Conservation (phyloP, 2,329 filamentous ascomycete genomes). For the Penicillium psychrosexuale region DNA sequence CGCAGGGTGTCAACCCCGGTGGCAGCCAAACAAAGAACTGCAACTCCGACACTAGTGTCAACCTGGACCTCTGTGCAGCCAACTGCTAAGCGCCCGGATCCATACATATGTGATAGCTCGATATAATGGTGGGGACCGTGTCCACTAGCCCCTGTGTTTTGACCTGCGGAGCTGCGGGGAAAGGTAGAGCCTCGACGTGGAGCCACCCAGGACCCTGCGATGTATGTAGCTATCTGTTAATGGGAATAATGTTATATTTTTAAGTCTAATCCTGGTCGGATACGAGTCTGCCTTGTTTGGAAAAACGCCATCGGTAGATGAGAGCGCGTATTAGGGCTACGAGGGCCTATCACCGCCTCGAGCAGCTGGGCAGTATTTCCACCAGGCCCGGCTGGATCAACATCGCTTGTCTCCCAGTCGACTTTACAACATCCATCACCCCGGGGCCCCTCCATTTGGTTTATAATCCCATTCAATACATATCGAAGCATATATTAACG, state of each 20-base stretch:
- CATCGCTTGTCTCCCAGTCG: slow-evolving; percentile 10
- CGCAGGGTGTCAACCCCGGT: slow-evolving; percentile 27
- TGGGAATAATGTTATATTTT: neutral
- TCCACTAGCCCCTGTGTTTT: slow-evolving; percentile 1
- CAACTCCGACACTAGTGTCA: slow-evolving; percentile 24
- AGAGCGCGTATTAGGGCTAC: slow-evolving; percentile 7
- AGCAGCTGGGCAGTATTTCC: slow-evolving; percentile 6
- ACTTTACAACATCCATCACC: slow-evolving; percentile 11
- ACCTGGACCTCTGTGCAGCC: slow-evolving; percentile 31
- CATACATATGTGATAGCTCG: neutral
- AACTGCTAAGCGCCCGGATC: slow-evolving; percentile 18
- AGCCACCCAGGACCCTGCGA: neutral
- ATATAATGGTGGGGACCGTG: neutral
- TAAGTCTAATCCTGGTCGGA: neutral
- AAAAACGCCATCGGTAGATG: neutral
- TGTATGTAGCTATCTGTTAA: slow-evolving; percentile 4
- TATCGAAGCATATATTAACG: neutral
- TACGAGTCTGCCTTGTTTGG: neutral
- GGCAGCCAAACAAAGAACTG: slow-evolving; percentile 35
- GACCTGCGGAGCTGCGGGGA: neutral
- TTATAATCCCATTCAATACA: neutral
- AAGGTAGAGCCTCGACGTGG: neutral
- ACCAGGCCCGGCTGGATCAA: slow-evolving; percentile 3
- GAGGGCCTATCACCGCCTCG: slow-evolving; percentile 3
- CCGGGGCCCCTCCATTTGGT: slow-evolving; percentile 7